phyloP scores from a whole-genome alignment of 192 early-diverging fungal species.

The Rhizophagus prolifer region DNA sequence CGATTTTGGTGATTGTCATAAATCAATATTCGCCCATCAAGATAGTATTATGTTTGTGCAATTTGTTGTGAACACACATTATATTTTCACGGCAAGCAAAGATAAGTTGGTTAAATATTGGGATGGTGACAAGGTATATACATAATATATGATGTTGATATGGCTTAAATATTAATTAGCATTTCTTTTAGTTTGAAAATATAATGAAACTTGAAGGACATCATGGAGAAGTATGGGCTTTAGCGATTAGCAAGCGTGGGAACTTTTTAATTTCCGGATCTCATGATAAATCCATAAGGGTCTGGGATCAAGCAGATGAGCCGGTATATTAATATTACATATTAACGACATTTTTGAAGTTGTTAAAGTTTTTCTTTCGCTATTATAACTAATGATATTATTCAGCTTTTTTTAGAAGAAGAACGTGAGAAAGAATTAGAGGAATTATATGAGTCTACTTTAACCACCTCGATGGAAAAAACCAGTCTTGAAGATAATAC shows the following conservation, averaged over 20 bases:
- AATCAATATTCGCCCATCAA: slow-evolving; percentile 89
- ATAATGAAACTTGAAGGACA: slow-evolving; percentile 92
- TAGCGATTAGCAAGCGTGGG: slow-evolving; percentile 88
- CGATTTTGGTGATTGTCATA: slow-evolving; percentile 99
- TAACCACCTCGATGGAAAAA: slow-evolving; percentile 66
- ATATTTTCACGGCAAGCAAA: slow-evolving; percentile 91
- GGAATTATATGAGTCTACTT: slow-evolving; percentile 79
- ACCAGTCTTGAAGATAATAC: slow-evolving; percentile 45
- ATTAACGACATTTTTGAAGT: not conserved
- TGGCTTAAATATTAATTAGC: slow-evolving; percentile 9
- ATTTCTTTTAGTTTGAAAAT: slow-evolving; percentile 70
- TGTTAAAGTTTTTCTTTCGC: not conserved
- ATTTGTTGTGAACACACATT: slow-evolving; percentile 95
- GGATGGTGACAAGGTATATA: slow-evolving; percentile 85
- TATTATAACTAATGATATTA: slow-evolving; percentile 29
- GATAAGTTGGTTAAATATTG: slow-evolving; percentile 91
- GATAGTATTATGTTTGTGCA: slow-evolving; percentile 85
- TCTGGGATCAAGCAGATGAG: slow-evolving; percentile 97
- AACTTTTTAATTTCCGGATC: slow-evolving; percentile 84
- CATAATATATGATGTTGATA: not conserved
- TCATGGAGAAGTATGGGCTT: slow-evolving; percentile 92
- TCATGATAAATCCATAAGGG: slow-evolving; percentile 91
- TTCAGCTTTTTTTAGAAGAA: slow-evolving; percentile 87
- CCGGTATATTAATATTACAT: slow-evolving; percentile 39
- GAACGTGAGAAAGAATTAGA: slow-evolving; percentile 95